phyloP scores from a whole-genome alignment of 2,329 filamentous ascomycete genomes.

The Phyllosticta capitalensis region DNA sequence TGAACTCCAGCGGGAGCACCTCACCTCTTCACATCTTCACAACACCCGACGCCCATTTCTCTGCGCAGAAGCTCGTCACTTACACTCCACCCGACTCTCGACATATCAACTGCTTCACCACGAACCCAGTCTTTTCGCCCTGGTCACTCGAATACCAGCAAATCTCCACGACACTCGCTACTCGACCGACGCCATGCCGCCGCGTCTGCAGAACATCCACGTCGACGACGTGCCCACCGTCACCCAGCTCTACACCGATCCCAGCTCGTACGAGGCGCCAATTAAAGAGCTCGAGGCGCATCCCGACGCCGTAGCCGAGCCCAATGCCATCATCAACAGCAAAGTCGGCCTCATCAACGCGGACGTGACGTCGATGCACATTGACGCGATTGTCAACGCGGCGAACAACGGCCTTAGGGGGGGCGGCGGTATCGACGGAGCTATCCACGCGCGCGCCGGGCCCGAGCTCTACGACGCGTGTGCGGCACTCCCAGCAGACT shows the following conservation, averaged over 20 bases:
- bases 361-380: constrained; percentile 71
- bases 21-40: not conserved
- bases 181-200: too few relatives aligned
- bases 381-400: constrained; percentile 87
- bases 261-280: too few relatives aligned
- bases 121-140: too few relatives aligned
- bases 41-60: not conserved
- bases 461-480: constrained; percentile 60
- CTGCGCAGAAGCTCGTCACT: too few relatives aligned
- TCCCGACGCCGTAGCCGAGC: not conserved
- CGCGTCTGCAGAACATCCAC: too few relatives aligned
- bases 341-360: constrained; percentile 60
- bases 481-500: constrained; percentile 38
- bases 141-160: too few relatives aligned
- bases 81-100: too few relatives aligned
- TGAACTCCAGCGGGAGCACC: not conserved
- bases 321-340: constrained; percentile 53
- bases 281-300: too few relatives aligned
- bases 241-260: too few relatives aligned
- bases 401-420: constrained; percentile 71
- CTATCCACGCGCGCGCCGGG: constrained; percentile 80
- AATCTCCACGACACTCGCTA: too few relatives aligned
- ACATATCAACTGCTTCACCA: too few relatives aligned
- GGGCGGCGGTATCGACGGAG: constrained; percentile 70
- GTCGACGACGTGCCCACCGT: too few relatives aligned